Percentiles rank a stretch among this genome's conserved stretches.
Evolutionary conservation across 2,329 filamentous ascomycete genomes (phyloP).

Genomic region (Claviceps fusiformis): DNA sequence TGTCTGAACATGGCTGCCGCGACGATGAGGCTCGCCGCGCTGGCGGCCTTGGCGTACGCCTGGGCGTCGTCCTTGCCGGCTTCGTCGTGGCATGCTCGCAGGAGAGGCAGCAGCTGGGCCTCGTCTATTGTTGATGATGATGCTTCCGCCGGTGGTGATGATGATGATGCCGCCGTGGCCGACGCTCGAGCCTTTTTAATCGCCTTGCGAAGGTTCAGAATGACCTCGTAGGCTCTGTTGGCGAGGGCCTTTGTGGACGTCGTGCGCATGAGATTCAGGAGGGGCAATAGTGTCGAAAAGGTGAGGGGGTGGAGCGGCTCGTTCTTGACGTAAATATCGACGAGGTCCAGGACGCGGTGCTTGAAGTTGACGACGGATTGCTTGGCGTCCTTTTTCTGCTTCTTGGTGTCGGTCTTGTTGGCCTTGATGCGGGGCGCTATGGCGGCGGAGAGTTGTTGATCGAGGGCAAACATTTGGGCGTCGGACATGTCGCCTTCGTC

Average conservation of each 20-base stretch:
- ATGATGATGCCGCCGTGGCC: neutral
- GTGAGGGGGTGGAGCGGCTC: slow-evolving; percentile 55
- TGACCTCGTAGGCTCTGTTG: slow-evolving; percentile 56
- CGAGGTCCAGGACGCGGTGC: slow-evolving; percentile 76
- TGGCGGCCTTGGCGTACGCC: slow-evolving; percentile 61
- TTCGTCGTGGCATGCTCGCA: slow-evolving; percentile 56
- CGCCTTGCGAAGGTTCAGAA: slow-evolving; percentile 58
- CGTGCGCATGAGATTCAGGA: slow-evolving; percentile 63
- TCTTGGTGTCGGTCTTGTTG: slow-evolving; percentile 50
- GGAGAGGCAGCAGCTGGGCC: slow-evolving; percentile 36
- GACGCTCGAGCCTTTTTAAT: slow-evolving; percentile 40
- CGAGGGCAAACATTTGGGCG: slow-evolving; percentile 85
- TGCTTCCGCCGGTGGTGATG: neutral
- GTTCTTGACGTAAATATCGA: slow-evolving; percentile 73
- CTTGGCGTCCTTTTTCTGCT: slow-evolving; percentile 76
- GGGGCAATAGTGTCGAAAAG: slow-evolving; percentile 58
- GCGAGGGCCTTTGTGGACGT: slow-evolving; percentile 64
- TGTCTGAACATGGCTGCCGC: slow-evolving; percentile 45
- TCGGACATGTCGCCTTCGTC: slow-evolving; percentile 81
- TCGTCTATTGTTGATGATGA: slow-evolving; percentile 13
- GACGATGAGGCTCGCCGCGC: slow-evolving; percentile 55
- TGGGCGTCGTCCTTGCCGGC: slow-evolving; percentile 51
- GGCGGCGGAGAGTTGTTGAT: slow-evolving; percentile 69
- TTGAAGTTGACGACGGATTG: slow-evolving; percentile 91
- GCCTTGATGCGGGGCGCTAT: slow-evolving; percentile 63